Evolutionary conservation across 2,329 filamentous ascomycete species (phyloP), one percentile per base, ranked within the genome.

Genomic region (Colletotrichum coccodes): DNA sequence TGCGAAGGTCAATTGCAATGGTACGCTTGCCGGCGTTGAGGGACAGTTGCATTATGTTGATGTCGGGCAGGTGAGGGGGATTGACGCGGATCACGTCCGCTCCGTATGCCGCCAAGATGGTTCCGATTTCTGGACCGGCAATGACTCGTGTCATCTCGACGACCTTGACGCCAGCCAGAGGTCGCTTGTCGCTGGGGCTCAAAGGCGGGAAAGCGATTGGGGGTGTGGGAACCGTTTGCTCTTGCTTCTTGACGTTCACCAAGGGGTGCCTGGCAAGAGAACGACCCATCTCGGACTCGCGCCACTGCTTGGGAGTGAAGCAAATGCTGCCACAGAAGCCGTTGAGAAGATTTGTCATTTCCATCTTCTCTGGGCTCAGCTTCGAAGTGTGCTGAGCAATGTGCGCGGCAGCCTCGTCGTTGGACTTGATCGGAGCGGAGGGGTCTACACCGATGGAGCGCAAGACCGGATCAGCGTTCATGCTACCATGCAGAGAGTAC

Each of bases 401-500:
- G 21, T 44, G 64, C 12, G 26, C 12, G 8, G 64, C 64, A 6
- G 64, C 64, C 49, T 67, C 64, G 2, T 67, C 64, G 12, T 60
- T 60, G 5, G 64, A 57, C 26, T 50, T 63, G n/a, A 52, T 26
- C 2, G 59, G 36, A 16, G 50, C 30, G 3, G 52, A 62, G 9
- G 64, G 64, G 21, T 67, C 83, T 57, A 87, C 79, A 5, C 83
- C 84, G 49, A 87, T 81, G n/a, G 82, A 80, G 30, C 76, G 72
- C 1, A 87, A 78, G 0, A 83, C 82, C 2, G 80, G 78, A 2
- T 75, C 73, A 0, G 84, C 81, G 40, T 85, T 74, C 50, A 87
- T 76, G 0, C 82, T 86, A 6, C 85, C 85, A 60, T 87, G 84
- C 0, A 88, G 76, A 12, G 83, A 84, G 72, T 85, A 88, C 82